Conservation (phyloP, 2,329 filamentous ascomycete genomes). For the Truncatella angustata region DNA sequence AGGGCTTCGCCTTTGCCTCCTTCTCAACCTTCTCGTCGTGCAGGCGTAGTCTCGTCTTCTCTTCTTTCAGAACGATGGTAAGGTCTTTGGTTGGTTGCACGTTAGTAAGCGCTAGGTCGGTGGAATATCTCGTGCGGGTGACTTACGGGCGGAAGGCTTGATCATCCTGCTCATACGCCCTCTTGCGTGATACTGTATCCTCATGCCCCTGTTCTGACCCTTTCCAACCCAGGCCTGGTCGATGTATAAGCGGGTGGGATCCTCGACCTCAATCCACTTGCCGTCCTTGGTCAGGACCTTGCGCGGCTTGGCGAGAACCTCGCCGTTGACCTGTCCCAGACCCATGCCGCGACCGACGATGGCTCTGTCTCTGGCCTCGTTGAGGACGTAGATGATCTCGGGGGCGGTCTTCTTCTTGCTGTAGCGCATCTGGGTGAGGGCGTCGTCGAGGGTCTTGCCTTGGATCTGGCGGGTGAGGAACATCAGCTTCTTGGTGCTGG, state of each 20-base stretch:
- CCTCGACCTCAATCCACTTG: slow-evolving; percentile 65
- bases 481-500: slow-evolving; percentile 87
- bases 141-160: slow-evolving; percentile 74
- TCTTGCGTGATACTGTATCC: slow-evolving; percentile 71
- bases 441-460: slow-evolving; percentile 92
- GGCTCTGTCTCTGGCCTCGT: slow-evolving; percentile 78
- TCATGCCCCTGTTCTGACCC: slow-evolving; percentile 57
- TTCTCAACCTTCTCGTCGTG: slow-evolving; percentile 76
- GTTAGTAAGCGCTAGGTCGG: slow-evolving; percentile 17
- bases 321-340: slow-evolving; percentile 47
- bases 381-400: slow-evolving; percentile 76
- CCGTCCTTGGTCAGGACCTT: slow-evolving; percentile 75
- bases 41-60: slow-evolving; percentile 81
- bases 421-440: slow-evolving; percentile 91
- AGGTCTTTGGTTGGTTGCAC: slow-evolving; percentile 61
- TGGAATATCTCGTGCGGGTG: slow-evolving; percentile 8
- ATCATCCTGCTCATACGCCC: slow-evolving; percentile 67
- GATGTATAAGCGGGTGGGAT: slow-evolving; percentile 84
- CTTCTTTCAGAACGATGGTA: slow-evolving; percentile 84
- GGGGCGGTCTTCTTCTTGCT: slow-evolving; percentile 88
- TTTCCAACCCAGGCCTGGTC: slow-evolving; percentile 91
- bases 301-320: slow-evolving; percentile 39
- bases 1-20: slow-evolving; percentile 72
- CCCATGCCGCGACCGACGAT: slow-evolving; percentile 84
- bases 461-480: slow-evolving; percentile 83